Conservation (phyloP, 257 asterid genomes). For the Cordia subcordata region DNA sequence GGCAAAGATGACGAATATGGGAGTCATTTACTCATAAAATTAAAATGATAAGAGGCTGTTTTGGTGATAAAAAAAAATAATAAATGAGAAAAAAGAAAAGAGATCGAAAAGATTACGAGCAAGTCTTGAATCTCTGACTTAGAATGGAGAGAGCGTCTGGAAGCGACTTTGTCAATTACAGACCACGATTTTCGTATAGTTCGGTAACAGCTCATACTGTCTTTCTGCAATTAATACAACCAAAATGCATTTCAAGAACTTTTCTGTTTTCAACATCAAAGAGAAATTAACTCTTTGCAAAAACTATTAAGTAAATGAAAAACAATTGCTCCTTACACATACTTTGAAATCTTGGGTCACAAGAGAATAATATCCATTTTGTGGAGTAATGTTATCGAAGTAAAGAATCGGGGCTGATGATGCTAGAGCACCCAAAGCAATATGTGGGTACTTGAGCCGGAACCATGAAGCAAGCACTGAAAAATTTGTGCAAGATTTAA, state of each 20-base stretch:
- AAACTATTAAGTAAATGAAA: not conserved
- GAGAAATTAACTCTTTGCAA: too few species aligned
- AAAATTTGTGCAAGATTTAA: not conserved
- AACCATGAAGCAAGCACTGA: slow-evolving; percentile 86
- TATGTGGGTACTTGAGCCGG: slow-evolving; percentile 77
- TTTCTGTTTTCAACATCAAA: too few species aligned
- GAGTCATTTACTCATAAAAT: too few species aligned
- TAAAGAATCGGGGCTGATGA: slow-evolving; percentile 83
- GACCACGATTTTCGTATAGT: slow-evolving; percentile 62
- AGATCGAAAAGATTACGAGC: slow-evolving; percentile 39
- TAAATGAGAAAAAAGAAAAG: not conserved
- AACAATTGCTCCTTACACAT: not conserved
- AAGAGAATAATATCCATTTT: slow-evolving; percentile 39
- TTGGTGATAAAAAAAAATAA: not conserved
- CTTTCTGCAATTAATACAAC: slow-evolving; percentile 39
- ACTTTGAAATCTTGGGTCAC: slow-evolving; percentile 63
- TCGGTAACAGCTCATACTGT: slow-evolving; percentile 41
- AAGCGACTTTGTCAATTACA: slow-evolving; percentile 52
- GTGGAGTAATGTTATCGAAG: slow-evolving; percentile 63
- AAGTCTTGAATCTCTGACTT: slow-evolving; percentile 22
- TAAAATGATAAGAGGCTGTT: too few species aligned
- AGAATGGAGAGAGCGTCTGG: slow-evolving; percentile 6
- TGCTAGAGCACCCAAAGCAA: slow-evolving; percentile 73
- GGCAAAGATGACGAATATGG: too few species aligned
- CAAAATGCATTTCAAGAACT: not conserved